phyloP scores from a whole-genome alignment of 768 basidiomycete species.

The Pleurotus ostreatus region DNA sequence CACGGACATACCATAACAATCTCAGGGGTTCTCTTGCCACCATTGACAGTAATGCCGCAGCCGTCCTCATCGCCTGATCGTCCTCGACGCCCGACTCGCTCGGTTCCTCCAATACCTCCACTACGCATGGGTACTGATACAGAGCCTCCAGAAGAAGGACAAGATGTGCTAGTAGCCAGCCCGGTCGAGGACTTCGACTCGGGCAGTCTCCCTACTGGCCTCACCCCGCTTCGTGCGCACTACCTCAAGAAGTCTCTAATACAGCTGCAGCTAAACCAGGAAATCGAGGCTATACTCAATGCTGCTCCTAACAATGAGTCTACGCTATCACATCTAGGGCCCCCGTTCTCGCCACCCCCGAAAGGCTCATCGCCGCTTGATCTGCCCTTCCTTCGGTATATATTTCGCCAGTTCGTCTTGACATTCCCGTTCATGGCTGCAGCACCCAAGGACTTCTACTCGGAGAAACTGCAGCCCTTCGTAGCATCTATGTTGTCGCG shows the following conservation, averaged over 20 bases:
- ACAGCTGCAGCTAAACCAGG: constrained; percentile 77
- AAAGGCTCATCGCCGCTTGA: constrained; percentile 56
- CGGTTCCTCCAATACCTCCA: constrained; percentile 13
- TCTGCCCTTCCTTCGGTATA: constrained; percentile 83
- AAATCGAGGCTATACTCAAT: constrained; percentile 65
- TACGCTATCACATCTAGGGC: constrained; percentile 83
- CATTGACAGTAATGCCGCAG: neutral
- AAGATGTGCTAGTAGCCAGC: neutral
- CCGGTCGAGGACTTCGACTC: neutral
- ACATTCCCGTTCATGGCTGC: constrained; percentile 93
- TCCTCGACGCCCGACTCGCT: neutral
- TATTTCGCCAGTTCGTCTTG: constrained; percentile 90
- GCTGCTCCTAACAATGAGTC: constrained; percentile 45
- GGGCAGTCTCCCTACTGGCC: constrained; percentile 21
- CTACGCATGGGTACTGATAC: neutral
- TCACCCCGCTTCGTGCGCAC: constrained; percentile 90
- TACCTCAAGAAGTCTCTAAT: constrained; percentile 97
- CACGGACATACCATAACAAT: neutral
- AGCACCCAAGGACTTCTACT: constrained; percentile 90
- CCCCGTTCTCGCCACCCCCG: constrained; percentile 76
- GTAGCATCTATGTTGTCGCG: constrained; percentile 76
- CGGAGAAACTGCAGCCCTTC: constrained; percentile 93
- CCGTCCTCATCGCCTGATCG: neutral
- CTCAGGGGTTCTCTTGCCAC: neutral
- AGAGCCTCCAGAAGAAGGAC: neutral